Conservation (phyloP, 192 early-diverging fungal genomes). For the Haplosporangium gracile region DNA sequence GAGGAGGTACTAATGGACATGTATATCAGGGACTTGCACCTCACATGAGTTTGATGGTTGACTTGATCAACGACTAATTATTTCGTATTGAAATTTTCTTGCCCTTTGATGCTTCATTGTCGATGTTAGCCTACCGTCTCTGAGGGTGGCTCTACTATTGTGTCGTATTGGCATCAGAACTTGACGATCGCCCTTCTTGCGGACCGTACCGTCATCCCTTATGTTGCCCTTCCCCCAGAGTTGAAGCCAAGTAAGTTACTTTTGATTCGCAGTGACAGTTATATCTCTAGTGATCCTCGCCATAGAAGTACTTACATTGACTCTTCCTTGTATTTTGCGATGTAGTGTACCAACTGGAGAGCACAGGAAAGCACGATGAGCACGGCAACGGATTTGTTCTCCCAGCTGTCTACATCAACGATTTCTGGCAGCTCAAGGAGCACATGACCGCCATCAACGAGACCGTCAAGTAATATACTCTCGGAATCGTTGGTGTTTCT, state of each 20-base stretch:
- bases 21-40: background rate
- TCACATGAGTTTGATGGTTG: background rate
- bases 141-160: slow-evolving; percentile 49
- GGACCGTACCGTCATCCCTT: slow-evolving; percentile 61
- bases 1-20: slow-evolving; percentile 21
- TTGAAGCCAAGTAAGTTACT: slow-evolving; percentile 66
- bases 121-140: slow-evolving; percentile 5
- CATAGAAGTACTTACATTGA: background rate
- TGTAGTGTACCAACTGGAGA: slow-evolving; percentile 60
- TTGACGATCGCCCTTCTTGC: slow-evolving; percentile 75
- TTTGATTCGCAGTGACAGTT: too few relatives aligned
- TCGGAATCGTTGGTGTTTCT: background rate
- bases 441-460: slow-evolving; percentile 79
- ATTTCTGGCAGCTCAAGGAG: slow-evolving; percentile 85
- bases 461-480: slow-evolving; percentile 70
- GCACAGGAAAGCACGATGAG: slow-evolving; percentile 35
- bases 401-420: slow-evolving; percentile 81
- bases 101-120: background rate
- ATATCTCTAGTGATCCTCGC: background rate
- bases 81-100: background rate
- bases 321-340: background rate
- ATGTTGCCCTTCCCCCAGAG: slow-evolving; percentile 61
- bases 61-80: background rate
- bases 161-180: slow-evolving; percentile 87
- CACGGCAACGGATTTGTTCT: slow-evolving; percentile 67